Conservation (phyloP, 305 asterid genomes). For the Rubia balearica region DNA sequence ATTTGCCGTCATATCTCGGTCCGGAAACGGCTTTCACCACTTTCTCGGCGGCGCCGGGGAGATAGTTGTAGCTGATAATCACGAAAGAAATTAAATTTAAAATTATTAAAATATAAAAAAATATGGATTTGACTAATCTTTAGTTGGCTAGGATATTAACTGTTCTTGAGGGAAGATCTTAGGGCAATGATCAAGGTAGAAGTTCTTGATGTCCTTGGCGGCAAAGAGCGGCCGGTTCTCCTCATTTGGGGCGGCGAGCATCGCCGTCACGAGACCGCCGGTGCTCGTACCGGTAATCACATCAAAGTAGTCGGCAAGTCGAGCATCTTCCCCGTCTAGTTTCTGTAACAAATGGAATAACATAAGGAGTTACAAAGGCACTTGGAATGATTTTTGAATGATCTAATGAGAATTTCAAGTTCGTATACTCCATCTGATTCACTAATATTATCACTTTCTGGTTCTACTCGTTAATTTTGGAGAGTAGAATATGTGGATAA, state of each 20-base stretch:
- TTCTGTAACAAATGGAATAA: background rate
- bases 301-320: background rate
- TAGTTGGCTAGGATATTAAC: constrained; percentile 3
- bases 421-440: no score
- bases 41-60: background rate
- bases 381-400: no score
- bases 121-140: no score
- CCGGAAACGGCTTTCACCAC: background rate
- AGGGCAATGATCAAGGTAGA: constrained; percentile 27
- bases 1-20: background rate
- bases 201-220: constrained; percentile 33
- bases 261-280: constrained; percentile 26
- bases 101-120: no score
- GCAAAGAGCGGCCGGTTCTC: constrained; percentile 28
- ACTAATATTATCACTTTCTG: no score
- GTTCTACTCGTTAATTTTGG: no score
- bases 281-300: background rate
- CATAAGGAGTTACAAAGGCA: no score
- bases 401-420: no score
- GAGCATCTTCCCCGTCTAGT: background rate
- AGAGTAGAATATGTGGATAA: no score
- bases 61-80: no score
- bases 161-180: constrained; percentile 26
- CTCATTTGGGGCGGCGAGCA: constrained; percentile 28
- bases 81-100: no score